Base-by-base conservation (phyloP, 2,329 filamentous ascomycete species). In the Epichloe elymi region DNA sequence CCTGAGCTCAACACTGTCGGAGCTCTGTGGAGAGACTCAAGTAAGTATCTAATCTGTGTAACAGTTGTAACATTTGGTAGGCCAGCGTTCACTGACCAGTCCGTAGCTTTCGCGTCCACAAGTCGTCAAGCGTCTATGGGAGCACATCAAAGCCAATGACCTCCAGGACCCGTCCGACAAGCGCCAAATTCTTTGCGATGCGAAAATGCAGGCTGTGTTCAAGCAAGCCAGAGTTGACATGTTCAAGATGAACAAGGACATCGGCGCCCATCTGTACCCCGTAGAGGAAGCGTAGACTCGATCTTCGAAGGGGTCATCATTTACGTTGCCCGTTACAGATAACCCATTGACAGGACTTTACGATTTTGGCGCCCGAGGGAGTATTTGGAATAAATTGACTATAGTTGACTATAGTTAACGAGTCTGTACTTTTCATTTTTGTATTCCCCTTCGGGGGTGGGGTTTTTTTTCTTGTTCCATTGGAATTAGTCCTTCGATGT, bases 191-290 rank as follows among this genome's bases (percentile, higher is more conserved):
- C 74, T 81, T 30, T 98, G 93, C 70, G 93, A 98, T 67, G 88
- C 95, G 23, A 82, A 81, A 59, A 85, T 98, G 85, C 83, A 87
- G 54, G 85, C 86, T 6, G 86, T 98, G 7, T 98, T 98, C 73
- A 95, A 95, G 67, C 79, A 86, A 62, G 81, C 89, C 61, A 86
- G 80, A 61, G 86, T 98, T 47, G 88, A 97, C 69, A 98, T 98
- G 93, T 98, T 98, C 68, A 90, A 88, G 59, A 97, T 98, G 91
- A 97, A 95, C 74, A 96, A 96, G 74, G 80, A 95, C 15, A 80
- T 97, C 11, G 88, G 87, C 56, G 83, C 85, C 64, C 91, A 97
- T 62, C 74, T 97, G 39, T 96, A 95, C 63, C 86, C 85, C 2
- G 76, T 87, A 46, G 88, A 91, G 49, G 88, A 93, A 65, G 81